A percentile compares a stretch with the other conserved stretches of the same genome.
These are phyloP conservation scores for Pseudoneurospora amorphoporcata DNA, from an alignment of 495 filamentous ascomycete genomes.

Conservation along the genomic window DNA sequence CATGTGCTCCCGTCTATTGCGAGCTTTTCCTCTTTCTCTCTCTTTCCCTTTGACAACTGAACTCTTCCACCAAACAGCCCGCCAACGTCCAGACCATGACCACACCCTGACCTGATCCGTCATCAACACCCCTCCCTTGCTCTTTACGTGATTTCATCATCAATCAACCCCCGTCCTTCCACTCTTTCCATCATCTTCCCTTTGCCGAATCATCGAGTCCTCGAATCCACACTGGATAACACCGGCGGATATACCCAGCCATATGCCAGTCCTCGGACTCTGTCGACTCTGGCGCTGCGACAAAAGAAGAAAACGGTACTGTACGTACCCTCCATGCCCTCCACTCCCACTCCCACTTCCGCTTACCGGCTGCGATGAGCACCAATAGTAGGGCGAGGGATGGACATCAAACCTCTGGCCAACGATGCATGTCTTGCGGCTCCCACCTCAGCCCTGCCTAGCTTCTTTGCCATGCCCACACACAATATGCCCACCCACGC, in stretches of 20 bases:
- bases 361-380: neutral
- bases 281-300: neutral
- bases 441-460: neutral
- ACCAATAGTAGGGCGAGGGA: neutral
- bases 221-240: neutral
- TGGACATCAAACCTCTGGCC: neutral
- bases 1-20: neutral
- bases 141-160: neutral
- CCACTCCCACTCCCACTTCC: neutral
- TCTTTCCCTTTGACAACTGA: neutral
- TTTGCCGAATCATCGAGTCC: neutral
- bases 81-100: neutral
- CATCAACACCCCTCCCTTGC: neutral
- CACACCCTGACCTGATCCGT: neutral
- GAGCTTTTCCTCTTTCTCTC: neutral
- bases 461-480: neutral
- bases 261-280: neutral
- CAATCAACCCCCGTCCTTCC: neutral
- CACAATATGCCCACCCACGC: neutral
- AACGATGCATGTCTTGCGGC: neutral
- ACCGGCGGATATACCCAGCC: neutral
- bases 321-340: neutral
- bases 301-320: neutral
- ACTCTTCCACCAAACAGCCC: neutral
- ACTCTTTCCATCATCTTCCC: neutral